Evolutionary conservation across 73 alveolate genomes (phyloP).

Genomic region (Durusdinium trenchii): DNA sequence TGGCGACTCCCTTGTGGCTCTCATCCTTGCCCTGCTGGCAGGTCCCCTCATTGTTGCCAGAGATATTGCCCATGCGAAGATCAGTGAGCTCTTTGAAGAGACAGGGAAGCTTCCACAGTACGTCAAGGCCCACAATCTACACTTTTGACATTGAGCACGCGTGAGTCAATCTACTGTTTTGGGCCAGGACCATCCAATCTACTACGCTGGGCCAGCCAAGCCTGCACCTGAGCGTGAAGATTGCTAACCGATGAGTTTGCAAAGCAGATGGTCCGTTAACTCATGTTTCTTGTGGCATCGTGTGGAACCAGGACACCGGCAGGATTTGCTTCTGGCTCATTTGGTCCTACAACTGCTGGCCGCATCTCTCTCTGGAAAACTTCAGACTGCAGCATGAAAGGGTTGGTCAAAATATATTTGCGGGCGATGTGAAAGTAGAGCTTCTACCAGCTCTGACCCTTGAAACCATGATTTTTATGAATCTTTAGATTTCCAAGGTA

Average conservation of each 20-base stretch:
- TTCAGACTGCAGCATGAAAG: no score
- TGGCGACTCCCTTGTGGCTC: neutral
- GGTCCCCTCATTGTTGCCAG: slow-evolving; percentile 93
- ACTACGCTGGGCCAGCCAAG: slow-evolving; percentile 95
- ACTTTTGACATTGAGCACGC: neutral
- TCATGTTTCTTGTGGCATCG: neutral
- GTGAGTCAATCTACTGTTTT: neutral
- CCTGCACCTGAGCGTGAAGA: neutral
- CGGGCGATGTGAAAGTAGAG: no score
- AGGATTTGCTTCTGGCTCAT: slow-evolving; percentile 89
- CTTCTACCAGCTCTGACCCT: no score
- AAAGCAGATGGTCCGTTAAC: no score
- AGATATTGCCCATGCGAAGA: slow-evolving; percentile 93
- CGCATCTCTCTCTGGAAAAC: neutral
- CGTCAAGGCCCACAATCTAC: slow-evolving; percentile 52
- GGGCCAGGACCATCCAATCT: slow-evolving; percentile 91
- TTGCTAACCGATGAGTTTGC: no score
- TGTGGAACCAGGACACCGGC: slow-evolving; percentile 80
- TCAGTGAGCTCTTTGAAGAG: slow-evolving; percentile 80
- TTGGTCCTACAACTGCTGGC: slow-evolving; percentile 95
- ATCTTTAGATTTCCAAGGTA: no score
- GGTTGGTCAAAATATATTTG: no score
- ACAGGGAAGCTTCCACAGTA: slow-evolving; percentile 85
- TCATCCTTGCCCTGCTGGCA: neutral
- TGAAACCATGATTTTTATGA: no score